Evolutionary conservation across 2,329 filamentous ascomycete genomes (phyloP), one percentile per base, ranked within the genome.

Genomic region (Sclerotinia trifoliorum): DNA sequence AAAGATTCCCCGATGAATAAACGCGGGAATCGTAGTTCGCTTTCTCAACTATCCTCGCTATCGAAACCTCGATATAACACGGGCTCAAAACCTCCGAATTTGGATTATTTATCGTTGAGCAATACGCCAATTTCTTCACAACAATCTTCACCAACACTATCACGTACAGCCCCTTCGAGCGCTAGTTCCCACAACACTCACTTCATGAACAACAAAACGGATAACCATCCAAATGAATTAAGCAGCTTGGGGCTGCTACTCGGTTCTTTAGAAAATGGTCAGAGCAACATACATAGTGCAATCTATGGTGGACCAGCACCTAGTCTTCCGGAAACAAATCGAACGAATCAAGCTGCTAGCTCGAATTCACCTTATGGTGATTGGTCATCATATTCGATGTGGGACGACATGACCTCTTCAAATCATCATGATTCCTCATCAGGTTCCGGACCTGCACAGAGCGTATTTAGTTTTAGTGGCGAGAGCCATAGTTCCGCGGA

Each of bases 271-370:
- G 93, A 96, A 74, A 88, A 88, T 48, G 92, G 92, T 0, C 85
- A 90, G 72, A 87, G 89, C 66, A 96, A 94, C 75, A 90, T 96
- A n/a, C 95, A 92, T 78, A 90, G 93, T 75, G 89, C 89, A 52
- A 92, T 93, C 67, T 93, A 93, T 73, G 91, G 90, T 49, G 90
- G 90, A 0, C 83, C 83, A 82, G 57, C 79, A 81, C 70, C 74
- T 3, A 72, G 69, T 29, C 58, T 76, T 17, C 35, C 71, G 24
- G 71, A 39, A 17, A 29, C 66, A 3, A 66, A 26, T n/a, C 52
- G 75, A 11, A 35, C 66, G 1, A 66, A 26, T 26, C 52, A 76
- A 11, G 71, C 65, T 24, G 17, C 68, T 1, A 56, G 71, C 7
- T 67, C 56, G 19, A 51, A 67, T 35, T 74, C 74, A 4, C 73